Evolutionary conservation across 1,284 basidiomycete genomes (phyloP).

Genomic region (Ganoderma boninense): DNA sequence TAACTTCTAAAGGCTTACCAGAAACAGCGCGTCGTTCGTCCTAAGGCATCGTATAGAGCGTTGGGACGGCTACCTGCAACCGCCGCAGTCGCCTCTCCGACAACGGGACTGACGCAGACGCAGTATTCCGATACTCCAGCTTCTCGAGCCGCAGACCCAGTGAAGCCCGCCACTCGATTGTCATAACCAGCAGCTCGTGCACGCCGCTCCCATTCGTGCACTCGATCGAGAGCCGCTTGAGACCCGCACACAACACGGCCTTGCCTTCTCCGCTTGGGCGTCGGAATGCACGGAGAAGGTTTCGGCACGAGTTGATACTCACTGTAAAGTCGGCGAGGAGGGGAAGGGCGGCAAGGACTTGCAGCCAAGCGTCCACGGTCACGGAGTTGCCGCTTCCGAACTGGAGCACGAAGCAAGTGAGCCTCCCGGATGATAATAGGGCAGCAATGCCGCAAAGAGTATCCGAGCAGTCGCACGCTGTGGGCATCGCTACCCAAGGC

Average conservation of each 20-base stretch:
- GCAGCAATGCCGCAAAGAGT: neutral
- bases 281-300: neutral
- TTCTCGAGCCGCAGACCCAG: neutral
- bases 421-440: neutral
- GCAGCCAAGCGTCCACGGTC: neutral
- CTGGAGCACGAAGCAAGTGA: neutral
- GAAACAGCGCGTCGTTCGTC: no score
- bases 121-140: constrained; percentile 1
- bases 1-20: neutral
- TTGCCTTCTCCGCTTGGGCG: neutral
- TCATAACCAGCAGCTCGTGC: constrained; percentile 6
- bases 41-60: neutral
- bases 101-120: neutral
- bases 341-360: neutral
- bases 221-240: neutral
- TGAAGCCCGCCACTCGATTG: constrained; percentile 7
- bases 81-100: constrained; percentile 3
- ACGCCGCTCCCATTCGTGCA: constrained; percentile 9
- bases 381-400: constrained; percentile 4
- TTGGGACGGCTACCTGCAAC: neutral
- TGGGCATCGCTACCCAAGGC: neutral
- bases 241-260: neutral
- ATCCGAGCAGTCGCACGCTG: neutral
- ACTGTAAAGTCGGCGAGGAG: neutral
- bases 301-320: neutral